Evolutionary conservation across 805 yeast species (phyloP).

Genomic region (Schwanniomyces pseudopolymorphus): DNA sequence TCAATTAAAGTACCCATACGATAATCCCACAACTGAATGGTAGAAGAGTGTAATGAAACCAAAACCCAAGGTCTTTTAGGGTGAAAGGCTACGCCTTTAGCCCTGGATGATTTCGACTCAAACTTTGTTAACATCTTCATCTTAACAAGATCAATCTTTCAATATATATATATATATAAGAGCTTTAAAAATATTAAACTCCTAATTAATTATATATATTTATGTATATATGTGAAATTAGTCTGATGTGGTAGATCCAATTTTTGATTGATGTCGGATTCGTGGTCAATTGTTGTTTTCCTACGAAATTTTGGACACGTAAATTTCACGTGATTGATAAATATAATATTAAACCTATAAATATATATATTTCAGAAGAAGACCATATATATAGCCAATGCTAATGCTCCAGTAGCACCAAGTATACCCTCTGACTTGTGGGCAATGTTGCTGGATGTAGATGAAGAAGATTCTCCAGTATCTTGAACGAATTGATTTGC

Average conservation of each 20-base stretch:
- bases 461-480: constrained; percentile 13
- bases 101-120: constrained; percentile 96
- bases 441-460: constrained; percentile 10
- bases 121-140: constrained; percentile 82
- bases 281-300: constrained; percentile 4
- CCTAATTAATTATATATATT: neutral
- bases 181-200: neutral
- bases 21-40: constrained; percentile 99
- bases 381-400: constrained; percentile 14
- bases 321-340: constrained; percentile 1
- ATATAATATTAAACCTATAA: neutral
- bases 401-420: constrained; percentile 18
- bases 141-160: constrained; percentile 24
- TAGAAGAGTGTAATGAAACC: constrained; percentile 93
- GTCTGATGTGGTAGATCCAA: neutral
- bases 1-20: constrained; percentile 98
- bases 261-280: constrained; percentile 1
- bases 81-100: constrained; percentile 96
- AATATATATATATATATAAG: constrained; percentile 4
- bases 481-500: constrained; percentile 42
- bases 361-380: neutral
- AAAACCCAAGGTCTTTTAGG: constrained; percentile 95
- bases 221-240: neutral
- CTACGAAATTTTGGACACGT: constrained; percentile 1
- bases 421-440: constrained; percentile 9